Base-by-base conservation (phyloP, 2,329 filamentous ascomycete genomes). In the Epichloe gansuensis region DNA sequence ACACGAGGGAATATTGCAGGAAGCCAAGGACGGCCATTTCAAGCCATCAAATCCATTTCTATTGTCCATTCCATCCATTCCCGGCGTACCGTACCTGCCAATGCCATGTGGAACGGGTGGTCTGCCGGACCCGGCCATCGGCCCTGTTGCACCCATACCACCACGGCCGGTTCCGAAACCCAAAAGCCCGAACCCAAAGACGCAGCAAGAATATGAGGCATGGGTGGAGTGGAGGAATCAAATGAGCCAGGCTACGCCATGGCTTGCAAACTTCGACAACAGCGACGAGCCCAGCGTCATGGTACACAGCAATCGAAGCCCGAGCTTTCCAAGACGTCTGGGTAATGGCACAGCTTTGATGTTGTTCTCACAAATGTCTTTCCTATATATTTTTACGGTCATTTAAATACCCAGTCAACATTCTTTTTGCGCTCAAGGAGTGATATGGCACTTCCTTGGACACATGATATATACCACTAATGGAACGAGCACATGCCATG, bases 171-270 rank as follows among this genome's bases (percentile, higher is more conserved):
- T 67, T 41, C 64, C 62, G 4, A 75, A 75, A 58, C 73, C 73
- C 9, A 65, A 65, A 4, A 59, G 62, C 34, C 72, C 71, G 46
- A 62, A 75, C 54, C 61, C 73, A 12, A 53, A 59, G 45, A 66
- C 67, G 28, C 74, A 76, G 59, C 70, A 72, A 54, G 64, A 66
- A 54, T 76, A 76, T 58, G 73, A 76, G 61, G 70, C 67, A 38
- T 75, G 69, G 57, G 69, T 76, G 37, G 73, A 76, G 59, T 74
- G 69, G 69, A 69, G 72, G 52, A 76, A 56, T 70, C 70, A 23
- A 69, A 70, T 46, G 70, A 75, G 56, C 73, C 73, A 5, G 72
- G 71, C 2, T 76, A 75, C 57, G 73, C 74, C 25, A 57, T 70
- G 54, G 65, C 69, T 57, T 76, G 74, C 62, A 73, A 72, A 55